Base-by-base conservation (phyloP, 805 yeast genomes). In the Starmerella davenportii region DNA sequence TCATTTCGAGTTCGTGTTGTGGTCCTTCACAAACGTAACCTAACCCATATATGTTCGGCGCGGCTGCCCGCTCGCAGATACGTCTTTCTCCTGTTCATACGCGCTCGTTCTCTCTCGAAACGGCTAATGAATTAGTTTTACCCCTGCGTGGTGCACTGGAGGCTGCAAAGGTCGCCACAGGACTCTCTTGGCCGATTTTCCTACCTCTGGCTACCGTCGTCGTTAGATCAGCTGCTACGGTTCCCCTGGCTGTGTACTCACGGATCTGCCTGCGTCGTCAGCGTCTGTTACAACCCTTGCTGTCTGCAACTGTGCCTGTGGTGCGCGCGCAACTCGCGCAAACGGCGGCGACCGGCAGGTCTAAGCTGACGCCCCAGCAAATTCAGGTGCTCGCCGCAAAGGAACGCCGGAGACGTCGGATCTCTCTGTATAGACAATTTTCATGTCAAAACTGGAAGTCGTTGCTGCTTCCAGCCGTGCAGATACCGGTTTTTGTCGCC, bases 401-500 rank as follows among this genome's bases (percentile, higher is more conserved):
- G 53, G 95, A 85, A 54, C 70, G 76, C 32, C 63, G 85, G 42
- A 74, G 72, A 43, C 64, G 92, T 44, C 92, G 87, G 48, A 73
- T 75, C 48, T 55, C 55, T 36, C 61, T 85, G n/a, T 85, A 78
- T 58, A 69, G 68, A 45, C 65, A 69, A 38, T 65, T 76, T 50
- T 62, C 65, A 8, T 79, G 84, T 38, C 87, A 81, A 51, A 56
- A 76, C 41, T 85, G 92, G 82, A 85, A 84, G 55, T 60, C 73
- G 40, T 49, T 79, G 3, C 33, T 55, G 18, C 61, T 82, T 29
- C 95, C 95, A 1, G 59, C 74, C 0, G 70, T 80, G 15, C 96
- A 85, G 53, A 66, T 87, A 17, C 96, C 96, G 0, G 55, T 85
- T 4, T 85, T 95, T 93, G 65, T 84, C 2, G 64, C 76, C 2